Evolutionary conservation across 129 eudicot species (phyloP), one percentile per base, ranked within the genome.

Genomic region (Smallanthus sonchifolius): DNA sequence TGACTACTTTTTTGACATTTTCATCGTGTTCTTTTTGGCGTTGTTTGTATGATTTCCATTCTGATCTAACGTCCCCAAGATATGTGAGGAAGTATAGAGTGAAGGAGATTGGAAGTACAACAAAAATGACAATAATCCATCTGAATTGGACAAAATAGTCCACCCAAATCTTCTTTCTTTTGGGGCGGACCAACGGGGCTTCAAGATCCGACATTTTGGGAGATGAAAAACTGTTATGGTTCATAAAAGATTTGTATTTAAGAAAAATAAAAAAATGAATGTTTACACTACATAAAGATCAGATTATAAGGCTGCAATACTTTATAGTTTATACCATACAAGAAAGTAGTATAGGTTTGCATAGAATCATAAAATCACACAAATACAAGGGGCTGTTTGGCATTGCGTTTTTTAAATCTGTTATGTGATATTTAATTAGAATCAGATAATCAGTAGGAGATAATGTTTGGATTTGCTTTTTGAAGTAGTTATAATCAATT

Each of bases 11-110:
- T 83, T 89, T 73, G 13, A 92, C 98, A 49, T 92, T 92, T 61
- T 89, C 91, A n/a, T 89, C 92, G 19, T 92, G 98, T 28, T 87
- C 94, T 75, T 89, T 84, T 77, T 87, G 96, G 14, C 98, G 98
- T 67, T 87, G 73, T 78, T 89, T 80, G 78, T 68, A 92, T 20
- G 98, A 89, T 49, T 89, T 92, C 84, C 86, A 48, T 73, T 84
- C 88, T n/a, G 98, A 92, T 69, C 72, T 77, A 67, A 92, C 74
- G 10, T 92, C 98, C 16, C 98, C 98, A 54, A 92, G 95, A 74
- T 92, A 92, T 14, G 84, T 89, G 79, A 84, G 80, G 85, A 92
- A 89, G 86, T 92, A 89, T 52, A 89, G 43, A 8, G 86, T 82
- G 87, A 73, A 82, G 73, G 98, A 92, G 72, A 92, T 83, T 4